A percentile compares a stretch with the other conserved stretches of the same genome.
phyloP scores from a whole-genome alignment of 2,329 filamentous ascomycete species.

The Zasmidium angulare region DNA sequence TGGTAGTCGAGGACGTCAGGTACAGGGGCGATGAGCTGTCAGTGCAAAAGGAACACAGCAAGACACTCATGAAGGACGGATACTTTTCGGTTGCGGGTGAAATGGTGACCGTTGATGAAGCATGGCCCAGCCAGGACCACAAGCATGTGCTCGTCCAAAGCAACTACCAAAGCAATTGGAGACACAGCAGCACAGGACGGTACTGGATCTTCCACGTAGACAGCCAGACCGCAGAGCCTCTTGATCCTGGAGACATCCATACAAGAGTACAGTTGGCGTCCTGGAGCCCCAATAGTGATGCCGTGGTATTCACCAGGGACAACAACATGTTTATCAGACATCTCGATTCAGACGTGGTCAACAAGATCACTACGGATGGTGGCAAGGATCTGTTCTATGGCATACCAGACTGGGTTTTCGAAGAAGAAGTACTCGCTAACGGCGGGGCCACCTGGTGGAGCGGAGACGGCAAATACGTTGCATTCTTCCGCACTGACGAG shows the following conservation, averaged over 20 bases:
- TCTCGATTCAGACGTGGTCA: conserved; percentile 58
- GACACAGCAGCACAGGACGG: conserved; percentile 79
- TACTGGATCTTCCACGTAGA: conserved; percentile 94
- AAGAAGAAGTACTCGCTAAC: conserved; percentile 77
- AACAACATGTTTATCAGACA: conserved; percentile 88
- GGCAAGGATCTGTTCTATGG: conserved; percentile 90
- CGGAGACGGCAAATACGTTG: conserved; percentile 80
- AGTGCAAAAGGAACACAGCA: conserved; percentile 52
- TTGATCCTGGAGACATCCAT: conserved; percentile 67
- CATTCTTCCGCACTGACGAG: conserved; percentile 93
- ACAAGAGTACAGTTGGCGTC: conserved; percentile 76
- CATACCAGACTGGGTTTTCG: conserved; percentile 96
- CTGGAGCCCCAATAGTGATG: conserved; percentile 86
- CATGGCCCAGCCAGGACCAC: conserved; percentile 78
- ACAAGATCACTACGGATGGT: conserved; percentile 81
- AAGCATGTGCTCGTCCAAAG: conserved; percentile 84
- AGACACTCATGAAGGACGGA: conserved; percentile 71
- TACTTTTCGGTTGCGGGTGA: conserved; percentile 61
- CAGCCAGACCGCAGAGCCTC: conserved; percentile 71
- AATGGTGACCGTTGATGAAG: conserved; percentile 57
- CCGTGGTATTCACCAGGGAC: conserved; percentile 81
- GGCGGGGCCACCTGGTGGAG: conserved; percentile 96
- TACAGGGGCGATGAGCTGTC: conserved; percentile 48
- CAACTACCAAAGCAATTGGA: conserved; percentile 73
- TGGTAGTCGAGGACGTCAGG: conserved; percentile 85